Percentiles rank a stretch among this genome's conserved stretches.
Evolutionary conservation across 2,329 filamentous ascomycete species (phyloP).

Genomic region (Metarhizium robertsii): DNA sequence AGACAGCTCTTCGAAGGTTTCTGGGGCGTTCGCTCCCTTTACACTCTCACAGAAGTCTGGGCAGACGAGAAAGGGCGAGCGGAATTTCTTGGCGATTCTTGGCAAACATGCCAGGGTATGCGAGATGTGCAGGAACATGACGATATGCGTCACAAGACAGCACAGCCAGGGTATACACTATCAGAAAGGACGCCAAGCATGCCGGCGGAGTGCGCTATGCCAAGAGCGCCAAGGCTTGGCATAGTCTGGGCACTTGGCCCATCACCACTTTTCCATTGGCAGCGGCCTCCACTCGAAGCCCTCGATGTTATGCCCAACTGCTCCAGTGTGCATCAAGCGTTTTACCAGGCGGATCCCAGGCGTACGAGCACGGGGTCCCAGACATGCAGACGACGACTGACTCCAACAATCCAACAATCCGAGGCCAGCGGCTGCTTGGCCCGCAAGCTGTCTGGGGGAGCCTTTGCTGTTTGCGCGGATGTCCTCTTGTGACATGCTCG

Average conservation of each 20-base stretch:
- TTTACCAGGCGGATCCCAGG: slow-evolving; percentile 1
- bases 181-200: slow-evolving; percentile 9
- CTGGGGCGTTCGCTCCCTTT: slow-evolving; percentile 26
- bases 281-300: background rate
- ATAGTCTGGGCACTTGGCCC: slow-evolving; percentile 24
- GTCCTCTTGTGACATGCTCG: too few species aligned
- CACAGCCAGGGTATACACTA: slow-evolving; percentile 7
- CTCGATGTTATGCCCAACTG: background rate
- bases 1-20: slow-evolving; percentile 1
- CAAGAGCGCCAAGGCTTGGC: slow-evolving; percentile 31
- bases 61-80: slow-evolving; percentile 26
- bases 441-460: too few species aligned
- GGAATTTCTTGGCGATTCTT: slow-evolving; percentile 28
- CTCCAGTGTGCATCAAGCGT: background rate
- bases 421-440: too few species aligned
- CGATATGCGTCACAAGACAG: fast-evolving
- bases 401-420: too few species aligned
- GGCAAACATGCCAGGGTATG: slow-evolving; percentile 15
- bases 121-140: slow-evolving; percentile 2
- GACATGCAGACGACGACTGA: background rate
- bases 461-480: too few species aligned
- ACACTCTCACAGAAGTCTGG: slow-evolving; percentile 24
- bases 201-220: slow-evolving; percentile 20
- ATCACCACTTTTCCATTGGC: slow-evolving; percentile 21
- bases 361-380: background rate